phyloP scores from a whole-genome alignment of 2,329 filamentous ascomycete species.

The Dothideomycetes sp. region DNA sequence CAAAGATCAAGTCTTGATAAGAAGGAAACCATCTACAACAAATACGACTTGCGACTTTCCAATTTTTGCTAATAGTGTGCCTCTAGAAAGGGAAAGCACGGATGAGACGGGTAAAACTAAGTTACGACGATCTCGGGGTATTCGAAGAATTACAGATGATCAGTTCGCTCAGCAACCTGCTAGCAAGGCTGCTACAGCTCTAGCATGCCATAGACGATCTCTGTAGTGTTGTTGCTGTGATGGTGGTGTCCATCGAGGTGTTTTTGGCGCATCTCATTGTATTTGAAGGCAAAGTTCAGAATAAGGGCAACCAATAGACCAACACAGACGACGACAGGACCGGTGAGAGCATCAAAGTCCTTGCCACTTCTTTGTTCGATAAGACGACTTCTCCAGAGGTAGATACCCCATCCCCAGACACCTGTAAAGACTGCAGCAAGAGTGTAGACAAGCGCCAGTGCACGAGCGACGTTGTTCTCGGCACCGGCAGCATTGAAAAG shows the following conservation, averaged over 20 bases:
- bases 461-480: conserved; percentile 61
- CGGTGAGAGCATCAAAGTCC: conserved; percentile 84
- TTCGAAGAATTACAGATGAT: no score
- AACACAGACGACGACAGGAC: conserved; percentile 72
- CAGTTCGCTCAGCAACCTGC: no score
- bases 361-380: conserved; percentile 80
- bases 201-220: no score
- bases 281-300: conserved; percentile 80
- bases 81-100: no score
- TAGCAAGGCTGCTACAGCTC: no score
- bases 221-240: no score
- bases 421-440: conserved; percentile 73
- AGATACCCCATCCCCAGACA: conserved; percentile 78
- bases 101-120: no score
- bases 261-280: conserved; percentile 4
- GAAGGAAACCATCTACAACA: no score
- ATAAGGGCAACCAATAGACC: conserved; percentile 70
- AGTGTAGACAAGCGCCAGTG: conserved; percentile 76
- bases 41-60: no score
- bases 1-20: no score
- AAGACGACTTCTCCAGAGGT: conserved; percentile 64
- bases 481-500: conserved; percentile 81
- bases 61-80: no score
- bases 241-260: neutral
- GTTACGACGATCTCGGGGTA: no score